Evolutionary conservation across 768 basidiomycete species (phyloP), one percentile per base, ranked within the genome.

Genomic region (Leccinum truebloodii): DNA sequence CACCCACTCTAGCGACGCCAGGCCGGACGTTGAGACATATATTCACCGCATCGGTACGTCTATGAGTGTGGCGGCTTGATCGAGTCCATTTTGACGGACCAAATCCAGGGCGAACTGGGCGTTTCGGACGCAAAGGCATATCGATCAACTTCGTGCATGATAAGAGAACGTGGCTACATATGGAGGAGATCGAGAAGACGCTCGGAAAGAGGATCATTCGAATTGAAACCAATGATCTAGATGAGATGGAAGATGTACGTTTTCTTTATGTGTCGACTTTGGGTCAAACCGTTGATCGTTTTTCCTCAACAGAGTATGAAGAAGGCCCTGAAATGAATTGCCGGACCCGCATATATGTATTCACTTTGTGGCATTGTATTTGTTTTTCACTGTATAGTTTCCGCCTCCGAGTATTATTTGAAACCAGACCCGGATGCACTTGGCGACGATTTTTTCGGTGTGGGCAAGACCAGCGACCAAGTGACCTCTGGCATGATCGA

Each of bases 101-200:
- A n/a, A n/a, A 46, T 57, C 60, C 65, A 98, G 95, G 96, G 54
- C 92, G 97, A 57, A 99, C 97, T 52, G 97, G 97, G 59, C 91
- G 97, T 49, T 99, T 99, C 73, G 97, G 97, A 57, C 88, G 97
- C 50, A 94, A 93, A 74, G 97, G 97, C 5, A 92, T 98, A 56
- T 95, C 95, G 35, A 92, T 99, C 71, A 97, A 97, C 75, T 98
- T 99, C 70, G 95, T 98, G 14, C 94, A 98, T 73, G 89, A 98
- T 78, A 80, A 87, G 71, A 80, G 79, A 73, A 94, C 95, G 6
- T 95, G 90, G 87, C 59, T 82, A 68, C 90, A 96, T 72, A 96
- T 98, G 88, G 83, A 95, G 66, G 81, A 83, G 69, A 97, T 99
- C 60, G 90, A 95, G 77, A 81, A 87, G 67, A 83, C 82, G 0